Base-by-base conservation (phyloP, 2,329 filamentous ascomycete genomes). In the Sporothrix protearum region DNA sequence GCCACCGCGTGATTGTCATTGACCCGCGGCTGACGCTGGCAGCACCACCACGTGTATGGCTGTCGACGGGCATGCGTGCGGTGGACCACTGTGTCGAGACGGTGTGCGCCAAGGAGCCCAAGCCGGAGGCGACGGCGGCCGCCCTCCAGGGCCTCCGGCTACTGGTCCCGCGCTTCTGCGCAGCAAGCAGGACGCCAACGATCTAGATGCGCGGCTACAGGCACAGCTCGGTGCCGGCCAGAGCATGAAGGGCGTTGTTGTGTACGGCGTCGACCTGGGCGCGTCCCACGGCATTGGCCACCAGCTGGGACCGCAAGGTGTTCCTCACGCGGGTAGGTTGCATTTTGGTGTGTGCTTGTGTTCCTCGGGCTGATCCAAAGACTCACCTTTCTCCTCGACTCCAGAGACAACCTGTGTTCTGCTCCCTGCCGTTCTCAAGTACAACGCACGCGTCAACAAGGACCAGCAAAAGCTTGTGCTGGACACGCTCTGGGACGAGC, bases 61-160 rank as follows among this genome's bases (percentile, higher is more conserved):
- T 89, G 1, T 85, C 84, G 57, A 87, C 86, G 0, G 88, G 88
- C 0, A 80, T 89, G 8, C 80, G 87, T 9, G 82, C 84, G 0
- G 81, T 89, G 0, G 87, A 89, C 74, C 86, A 88, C 75, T 88
- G 86, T 71, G 83, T 89, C 3, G 87, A 89, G 77, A 84, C 84
- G 1, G 76, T 86, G 4, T 87, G 84, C 73, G 83, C 83, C 0
- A 75, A 82, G 0, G 73, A 76, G 1, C 82, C 84, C 10, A 76
- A 77, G 8, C 77, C 78, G 0, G 76, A 78, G 28, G 82, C 81
- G 28, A 69, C 71, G 22, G 73, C 49, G 1, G 42, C 57, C 16
- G 73, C 73, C 0, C 75, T 77, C 61, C 76, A 78, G 68, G 84
- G 82, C 0, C 74, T 87, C 45, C 74, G 77, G 2, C 73, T 76